Evolutionary conservation across 1,284 basidiomycete genomes (phyloP), one percentile per base, ranked within the genome.

Genomic region (Ganoderma boninense): DNA sequence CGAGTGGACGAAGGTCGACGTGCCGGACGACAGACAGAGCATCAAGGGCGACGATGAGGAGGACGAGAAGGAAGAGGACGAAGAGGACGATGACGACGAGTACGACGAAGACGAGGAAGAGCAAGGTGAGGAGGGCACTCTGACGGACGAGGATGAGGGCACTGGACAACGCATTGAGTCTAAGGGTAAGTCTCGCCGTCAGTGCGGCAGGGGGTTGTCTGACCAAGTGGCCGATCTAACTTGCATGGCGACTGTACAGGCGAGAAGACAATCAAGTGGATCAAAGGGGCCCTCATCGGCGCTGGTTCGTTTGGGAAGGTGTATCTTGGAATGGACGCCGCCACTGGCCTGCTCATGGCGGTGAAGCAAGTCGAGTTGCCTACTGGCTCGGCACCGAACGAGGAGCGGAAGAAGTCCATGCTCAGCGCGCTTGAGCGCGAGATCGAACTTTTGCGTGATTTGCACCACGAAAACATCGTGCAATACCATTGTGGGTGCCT

Each of bases 341-440:
- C 93, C 46, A 95, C 90, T 62, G 98, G 98, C 40, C 86, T 97
- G 14, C 87, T 99, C 70, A 99, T 99, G 98, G 98, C 98, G 35
- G 98, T 99, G 74, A 99, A 99, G 84, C 97, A 99, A 86, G 98
- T 99, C 62, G 96, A 99, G 78, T 87, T 99, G 38, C 95, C 96
- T 0, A 93, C 92, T 0, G 94, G 95, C 20, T 92, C 93, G 38
- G 92, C 92, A 11, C 90, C 94, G 29, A 97, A 96, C 78, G 95
- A 97, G 77, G 96, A 97, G 78, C 91, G 96, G 74, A 98, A 98
- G 84, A 94, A 95, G 84, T 91, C 89, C 81, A 99, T 99, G 97
- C 89, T 98, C 8, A 95, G 91, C 66, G 97, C 98, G 2, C 87
- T 99, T 49, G 97, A 99, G 81, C 89, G 93, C 44, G 98, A 99